A percentile compares a stretch with the other conserved stretches of the same genome.
These are phyloP conservation scores for Forsythia suspensa DNA, from an alignment of 257 asterid genomes.

Conservation along the genomic window DNA sequence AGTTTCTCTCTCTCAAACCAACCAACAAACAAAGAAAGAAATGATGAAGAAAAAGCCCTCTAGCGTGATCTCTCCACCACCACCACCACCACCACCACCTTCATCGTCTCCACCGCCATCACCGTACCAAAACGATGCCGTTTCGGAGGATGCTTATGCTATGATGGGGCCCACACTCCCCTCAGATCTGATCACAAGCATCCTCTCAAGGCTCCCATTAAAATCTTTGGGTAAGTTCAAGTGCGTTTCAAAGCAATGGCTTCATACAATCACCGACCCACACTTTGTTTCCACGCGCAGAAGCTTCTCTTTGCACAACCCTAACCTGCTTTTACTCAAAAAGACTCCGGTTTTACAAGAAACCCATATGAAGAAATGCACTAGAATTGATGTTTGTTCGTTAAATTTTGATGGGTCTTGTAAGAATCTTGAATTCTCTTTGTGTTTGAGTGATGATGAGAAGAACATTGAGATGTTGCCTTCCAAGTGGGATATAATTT, in stretches of 20 bases:
- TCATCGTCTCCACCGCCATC: slow-evolving; percentile 12
- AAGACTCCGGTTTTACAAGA: slow-evolving; percentile 33
- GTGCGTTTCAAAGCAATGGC: slow-evolving; percentile 61
- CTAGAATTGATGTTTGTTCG: slow-evolving; percentile 24
- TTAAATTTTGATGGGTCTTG: slow-evolving; percentile 40
- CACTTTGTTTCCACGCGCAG: slow-evolving; percentile 37
- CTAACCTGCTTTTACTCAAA: slow-evolving; percentile 34
- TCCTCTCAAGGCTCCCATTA: slow-evolving; percentile 45
- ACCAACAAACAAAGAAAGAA: background rate
- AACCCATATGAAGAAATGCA: slow-evolving; percentile 24
- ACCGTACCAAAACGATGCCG: background rate
- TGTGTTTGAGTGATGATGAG: slow-evolving; percentile 35
- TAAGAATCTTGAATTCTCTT: slow-evolving; percentile 40
- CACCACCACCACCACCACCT: slow-evolving; percentile 1
- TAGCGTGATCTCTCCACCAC: slow-evolving; percentile 21
- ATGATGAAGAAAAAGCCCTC: slow-evolving; percentile 35
- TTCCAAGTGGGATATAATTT: slow-evolving; percentile 50
- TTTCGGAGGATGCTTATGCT: slow-evolving; percentile 11
- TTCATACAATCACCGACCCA: slow-evolving; percentile 36
- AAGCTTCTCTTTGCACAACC: slow-evolving; percentile 30
- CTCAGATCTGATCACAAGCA: slow-evolving; percentile 42
- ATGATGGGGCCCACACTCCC: slow-evolving; percentile 32
- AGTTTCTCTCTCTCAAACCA: background rate
- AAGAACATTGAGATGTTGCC: slow-evolving; percentile 47
- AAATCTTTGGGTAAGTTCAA: slow-evolving; percentile 53